Evolutionary conservation across 148 eudicot species (phyloP).

Genomic region (Dysphania ambrosioides): DNA sequence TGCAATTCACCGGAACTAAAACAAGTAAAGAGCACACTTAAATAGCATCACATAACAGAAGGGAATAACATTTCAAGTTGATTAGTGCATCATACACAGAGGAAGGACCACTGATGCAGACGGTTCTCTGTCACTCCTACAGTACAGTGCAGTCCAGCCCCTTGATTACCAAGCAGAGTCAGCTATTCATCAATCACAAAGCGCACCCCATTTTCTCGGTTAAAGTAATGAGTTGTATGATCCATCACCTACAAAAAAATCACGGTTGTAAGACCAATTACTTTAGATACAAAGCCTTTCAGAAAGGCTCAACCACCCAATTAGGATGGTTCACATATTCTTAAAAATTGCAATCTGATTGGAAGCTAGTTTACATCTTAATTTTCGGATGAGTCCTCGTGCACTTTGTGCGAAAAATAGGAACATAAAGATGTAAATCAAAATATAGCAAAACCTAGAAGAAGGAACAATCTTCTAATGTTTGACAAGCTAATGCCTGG

Average conservation of each 20-base stretch:
- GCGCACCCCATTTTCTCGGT: slow-evolving; percentile 38
- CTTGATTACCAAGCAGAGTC: neutral
- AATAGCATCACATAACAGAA: slow-evolving; percentile 1
- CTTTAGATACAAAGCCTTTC: neutral
- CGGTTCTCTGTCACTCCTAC: neutral
- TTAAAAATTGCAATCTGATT: neutral
- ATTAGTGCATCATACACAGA: neutral
- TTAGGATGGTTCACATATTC: neutral
- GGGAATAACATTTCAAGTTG: neutral
- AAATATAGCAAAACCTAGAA: neutral
- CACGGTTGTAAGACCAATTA: neutral
- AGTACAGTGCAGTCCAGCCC: neutral
- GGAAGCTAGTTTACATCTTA: neutral
- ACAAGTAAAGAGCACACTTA: neutral
- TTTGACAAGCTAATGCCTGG: neutral
- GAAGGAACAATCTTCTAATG: neutral
- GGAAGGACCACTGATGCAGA: neutral
- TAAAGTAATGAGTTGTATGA: slow-evolving; percentile 59
- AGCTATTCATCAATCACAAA: slow-evolving; percentile 48
- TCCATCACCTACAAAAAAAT: slow-evolving; percentile 57
- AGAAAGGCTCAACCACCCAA: neutral
- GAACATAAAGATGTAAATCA: neutral
- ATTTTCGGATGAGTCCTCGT: neutral
- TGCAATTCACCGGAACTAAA: neutral
- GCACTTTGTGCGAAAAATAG: too few species aligned